Conservation (phyloP, 2,329 filamentous ascomycete species). For the Periconia sp. region DNA sequence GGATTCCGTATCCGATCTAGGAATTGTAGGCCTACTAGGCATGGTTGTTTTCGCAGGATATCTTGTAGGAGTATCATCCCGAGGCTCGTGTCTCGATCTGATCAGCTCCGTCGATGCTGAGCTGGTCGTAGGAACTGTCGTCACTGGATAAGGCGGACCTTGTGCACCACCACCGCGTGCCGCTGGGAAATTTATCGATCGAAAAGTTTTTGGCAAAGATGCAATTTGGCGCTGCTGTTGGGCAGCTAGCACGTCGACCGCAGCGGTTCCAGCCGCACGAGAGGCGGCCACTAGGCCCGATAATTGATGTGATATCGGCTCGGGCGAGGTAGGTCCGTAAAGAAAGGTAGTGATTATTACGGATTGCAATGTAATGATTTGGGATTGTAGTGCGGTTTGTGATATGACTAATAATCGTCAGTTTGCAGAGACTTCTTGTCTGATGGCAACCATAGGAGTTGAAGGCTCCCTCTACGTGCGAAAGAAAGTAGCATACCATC, state of each 20-base stretch:
- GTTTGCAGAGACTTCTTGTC: background rate
- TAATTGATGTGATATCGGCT: conserved; percentile 40
- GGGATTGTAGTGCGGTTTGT: conserved; percentile 39
- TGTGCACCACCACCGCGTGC: conserved; percentile 13
- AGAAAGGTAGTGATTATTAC: conserved; percentile 40
- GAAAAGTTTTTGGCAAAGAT: conserved; percentile 18
- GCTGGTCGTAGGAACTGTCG: conserved; percentile 9
- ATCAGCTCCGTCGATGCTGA: conserved; percentile 33
- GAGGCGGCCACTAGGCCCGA: conserved; percentile 38
- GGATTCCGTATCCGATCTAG: conserved; percentile 25
- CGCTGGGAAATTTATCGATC: conserved; percentile 20
- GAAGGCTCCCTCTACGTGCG: background rate
- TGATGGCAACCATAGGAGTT: too few species aligned
- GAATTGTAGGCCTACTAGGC: conserved; percentile 20
- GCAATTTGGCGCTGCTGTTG: conserved; percentile 33
- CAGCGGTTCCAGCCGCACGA: conserved; percentile 29
- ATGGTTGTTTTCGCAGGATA: conserved; percentile 34
- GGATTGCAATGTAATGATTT: conserved; percentile 43
- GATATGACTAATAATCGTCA: conserved; percentile 28
- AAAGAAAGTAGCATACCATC: conserved; percentile 30
- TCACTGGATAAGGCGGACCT: conserved; percentile 19
- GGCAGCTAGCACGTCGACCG: conserved; percentile 35
- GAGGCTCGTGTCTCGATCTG: conserved; percentile 23
- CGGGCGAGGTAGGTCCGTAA: conserved; percentile 41
- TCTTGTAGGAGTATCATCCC: background rate